phyloP scores from a whole-genome alignment of 441 rosid genomes.

The Erodium chrysanthum region DNA sequence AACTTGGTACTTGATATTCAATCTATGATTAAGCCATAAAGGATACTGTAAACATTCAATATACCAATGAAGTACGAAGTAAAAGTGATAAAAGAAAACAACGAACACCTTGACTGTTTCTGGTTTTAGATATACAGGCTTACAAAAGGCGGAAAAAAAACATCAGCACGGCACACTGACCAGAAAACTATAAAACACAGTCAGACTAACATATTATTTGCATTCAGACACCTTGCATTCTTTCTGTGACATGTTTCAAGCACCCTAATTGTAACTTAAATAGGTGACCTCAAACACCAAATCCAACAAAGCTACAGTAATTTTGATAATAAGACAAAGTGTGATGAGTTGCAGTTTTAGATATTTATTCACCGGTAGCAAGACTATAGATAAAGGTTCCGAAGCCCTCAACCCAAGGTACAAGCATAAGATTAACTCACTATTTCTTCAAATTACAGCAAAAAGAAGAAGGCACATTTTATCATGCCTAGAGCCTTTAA shows the following conservation, averaged over 20 bases:
- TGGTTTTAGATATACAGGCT: neutral
- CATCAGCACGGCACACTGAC: neutral
- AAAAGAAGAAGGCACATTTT: too few species aligned
- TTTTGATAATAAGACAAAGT: neutral
- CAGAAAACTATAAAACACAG: neutral
- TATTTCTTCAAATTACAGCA: too few species aligned
- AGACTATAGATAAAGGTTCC: too few species aligned
- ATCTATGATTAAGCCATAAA: neutral
- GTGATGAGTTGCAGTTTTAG: neutral
- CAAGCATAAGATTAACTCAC: too few species aligned
- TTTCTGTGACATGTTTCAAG: slow-evolving; percentile 4
- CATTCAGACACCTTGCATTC: neutral
- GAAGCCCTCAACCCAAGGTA: too few species aligned
- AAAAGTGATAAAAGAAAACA: neutral
- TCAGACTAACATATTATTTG: neutral
- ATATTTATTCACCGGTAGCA: too few species aligned
- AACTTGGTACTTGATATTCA: neutral
- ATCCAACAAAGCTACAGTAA: neutral
- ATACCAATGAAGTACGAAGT: neutral
- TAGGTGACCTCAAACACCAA: neutral
- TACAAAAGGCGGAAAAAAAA: neutral
- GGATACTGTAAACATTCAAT: neutral
- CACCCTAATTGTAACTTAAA: neutral
- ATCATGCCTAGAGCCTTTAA: too few species aligned
- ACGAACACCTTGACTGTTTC: neutral